Conservation (phyloP, 352 stramenopile genomes). For the Phytophthora litchii region DNA sequence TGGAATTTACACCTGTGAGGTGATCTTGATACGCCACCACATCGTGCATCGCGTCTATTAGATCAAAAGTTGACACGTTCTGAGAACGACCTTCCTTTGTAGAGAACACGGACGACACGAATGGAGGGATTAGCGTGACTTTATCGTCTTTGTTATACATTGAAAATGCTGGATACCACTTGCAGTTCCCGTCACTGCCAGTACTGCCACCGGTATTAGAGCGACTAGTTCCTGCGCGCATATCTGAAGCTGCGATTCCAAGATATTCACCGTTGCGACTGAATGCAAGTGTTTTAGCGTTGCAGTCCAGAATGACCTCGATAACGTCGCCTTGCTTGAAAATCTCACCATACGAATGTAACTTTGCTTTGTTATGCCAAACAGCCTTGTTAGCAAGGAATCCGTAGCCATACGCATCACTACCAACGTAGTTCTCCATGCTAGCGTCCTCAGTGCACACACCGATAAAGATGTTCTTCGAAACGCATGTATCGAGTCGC, state of each 20-base stretch:
- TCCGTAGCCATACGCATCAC: slow-evolving; percentile 86
- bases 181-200: slow-evolving; percentile 32
- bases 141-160: slow-evolving; percentile 94
- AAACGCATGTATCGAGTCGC: slow-evolving; percentile 86
- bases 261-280: slow-evolving; percentile 87
- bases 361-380: slow-evolving; percentile 92
- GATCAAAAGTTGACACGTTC: slow-evolving; percentile 45
- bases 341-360: slow-evolving; percentile 90
- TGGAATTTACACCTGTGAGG: background rate
- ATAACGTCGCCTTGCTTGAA: slow-evolving; percentile 92
- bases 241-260: slow-evolving; percentile 79
- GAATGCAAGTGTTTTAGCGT: slow-evolving; percentile 83
- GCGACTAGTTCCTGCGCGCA: slow-evolving; percentile 37
- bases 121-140: slow-evolving; percentile 69
- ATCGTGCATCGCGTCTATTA: slow-evolving; percentile 39
- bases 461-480: slow-evolving; percentile 94
- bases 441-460: slow-evolving; percentile 70
- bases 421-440: slow-evolving; percentile 92
- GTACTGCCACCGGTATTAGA: background rate
- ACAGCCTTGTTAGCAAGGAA: slow-evolving; percentile 92
- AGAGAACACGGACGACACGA: slow-evolving; percentile 8
- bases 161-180: slow-evolving; percentile 89
- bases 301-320: slow-evolving; percentile 84
- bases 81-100: slow-evolving; percentile 22
- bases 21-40: slow-evolving; percentile 32